These are phyloP conservation scores for Magnusiomyces sp. DNA, from an alignment of 1,139 yeast species.

Conservation along the genomic window DNA sequence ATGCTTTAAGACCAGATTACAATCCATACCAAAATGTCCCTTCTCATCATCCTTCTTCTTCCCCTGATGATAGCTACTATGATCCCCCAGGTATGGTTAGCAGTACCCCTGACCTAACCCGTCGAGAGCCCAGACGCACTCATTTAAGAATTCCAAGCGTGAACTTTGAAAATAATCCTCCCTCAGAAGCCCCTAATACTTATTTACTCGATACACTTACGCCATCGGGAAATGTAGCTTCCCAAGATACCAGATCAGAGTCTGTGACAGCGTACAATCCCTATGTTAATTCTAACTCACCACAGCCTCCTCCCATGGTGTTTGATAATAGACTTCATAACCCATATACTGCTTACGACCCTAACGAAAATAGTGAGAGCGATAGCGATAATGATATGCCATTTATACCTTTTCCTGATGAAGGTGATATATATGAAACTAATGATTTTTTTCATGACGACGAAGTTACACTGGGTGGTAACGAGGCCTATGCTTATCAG, in stretches of 20 bases:
- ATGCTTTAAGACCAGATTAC: background rate
- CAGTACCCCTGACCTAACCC: conserved; percentile 1
- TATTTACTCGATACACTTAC: too few species aligned
- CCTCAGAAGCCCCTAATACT: too few species aligned
- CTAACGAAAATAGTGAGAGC: background rate
- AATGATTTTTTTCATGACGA: background rate
- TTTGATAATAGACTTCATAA: conserved; percentile 2
- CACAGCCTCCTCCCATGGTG: background rate
- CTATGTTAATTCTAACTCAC: too few species aligned
- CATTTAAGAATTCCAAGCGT: too few species aligned
- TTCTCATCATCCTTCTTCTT: too few species aligned
- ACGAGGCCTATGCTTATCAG: too few species aligned
- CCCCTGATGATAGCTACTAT: conserved; percentile 8
- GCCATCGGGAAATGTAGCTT: too few species aligned
- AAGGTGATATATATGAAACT: background rate
- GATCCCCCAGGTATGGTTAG: conserved; percentile 11
- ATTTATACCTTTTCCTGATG: conserved; percentile 2
- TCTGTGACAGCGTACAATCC: too few species aligned
- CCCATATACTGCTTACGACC: background rate
- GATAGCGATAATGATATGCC: background rate
- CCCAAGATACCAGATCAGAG: too few species aligned
- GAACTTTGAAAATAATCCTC: too few species aligned
- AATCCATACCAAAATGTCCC: background rate
- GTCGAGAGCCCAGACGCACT: too few species aligned
- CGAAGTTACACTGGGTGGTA: background rate